These are phyloP conservation scores for Aeschynomene evenia DNA, from an alignment of 306 rosid genomes.

Conservation along the genomic window DNA sequence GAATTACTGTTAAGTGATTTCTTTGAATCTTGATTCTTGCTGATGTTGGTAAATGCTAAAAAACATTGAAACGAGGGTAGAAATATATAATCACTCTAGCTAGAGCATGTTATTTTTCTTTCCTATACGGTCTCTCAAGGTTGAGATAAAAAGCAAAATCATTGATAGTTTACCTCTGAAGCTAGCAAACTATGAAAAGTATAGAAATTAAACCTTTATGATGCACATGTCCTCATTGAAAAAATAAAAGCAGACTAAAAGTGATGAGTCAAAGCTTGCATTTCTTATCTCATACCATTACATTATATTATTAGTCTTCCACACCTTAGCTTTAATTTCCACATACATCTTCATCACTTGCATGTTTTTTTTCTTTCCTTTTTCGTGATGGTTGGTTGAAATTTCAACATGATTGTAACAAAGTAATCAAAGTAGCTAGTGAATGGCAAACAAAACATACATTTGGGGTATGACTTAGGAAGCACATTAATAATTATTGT, in stretches of 20 bases:
- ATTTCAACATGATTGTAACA: background rate
- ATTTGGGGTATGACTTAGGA: conserved; percentile 4
- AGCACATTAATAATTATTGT: no score
- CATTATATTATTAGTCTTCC: no score
- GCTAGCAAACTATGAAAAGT: conserved; percentile 13
- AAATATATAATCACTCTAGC: background rate
- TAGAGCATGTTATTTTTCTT: background rate
- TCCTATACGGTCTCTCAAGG: background rate
- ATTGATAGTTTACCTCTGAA: background rate
- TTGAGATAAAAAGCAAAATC: background rate
- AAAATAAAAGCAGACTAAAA: background rate
- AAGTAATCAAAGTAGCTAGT: background rate
- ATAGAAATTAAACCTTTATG: background rate
- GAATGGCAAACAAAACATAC: conserved; percentile 27
- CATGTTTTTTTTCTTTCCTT: background rate
- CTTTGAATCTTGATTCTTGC: background rate
- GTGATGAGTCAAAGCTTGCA: conserved; percentile 20
- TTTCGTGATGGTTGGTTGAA: background rate
- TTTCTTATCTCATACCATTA: conserved; percentile 3
- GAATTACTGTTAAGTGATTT: background rate
- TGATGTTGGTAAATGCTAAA: background rate
- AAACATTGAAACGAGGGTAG: background rate
- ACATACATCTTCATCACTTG: background rate
- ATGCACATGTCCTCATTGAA: background rate
- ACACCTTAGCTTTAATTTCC: background rate